Evolutionary conservation across 176 grass and related monocot species (phyloP), one percentile per base, ranked within the genome.

Genomic region (Puccinellia tenuiflora): DNA sequence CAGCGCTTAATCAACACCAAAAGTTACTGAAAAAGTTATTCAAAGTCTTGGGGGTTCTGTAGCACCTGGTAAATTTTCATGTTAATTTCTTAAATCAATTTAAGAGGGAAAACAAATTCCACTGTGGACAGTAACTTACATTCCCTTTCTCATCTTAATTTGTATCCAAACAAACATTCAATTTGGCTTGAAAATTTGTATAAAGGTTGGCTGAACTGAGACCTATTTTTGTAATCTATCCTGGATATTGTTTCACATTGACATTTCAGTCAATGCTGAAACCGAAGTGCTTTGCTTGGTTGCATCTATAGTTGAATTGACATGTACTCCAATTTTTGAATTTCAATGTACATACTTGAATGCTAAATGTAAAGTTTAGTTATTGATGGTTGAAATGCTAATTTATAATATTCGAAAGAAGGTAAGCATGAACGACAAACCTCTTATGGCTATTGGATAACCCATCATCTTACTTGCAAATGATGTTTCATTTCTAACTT

Each of bases 401-500:
- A 28, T 54, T 40, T 38, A 9, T 55, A 71, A 29, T 42, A 26
- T 77, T n/a, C 12, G 4, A 52, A 52, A 34, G 1, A 75, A 53
- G 14, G 42, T 18, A 26, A 75, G 29, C 46, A 54, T 51, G 34
- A 35, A 68, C 20, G 3, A 8, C 73, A n/a, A 70, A 57, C 34
- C 9, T 45, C 31, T 3, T n/a, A 75, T 73, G 45, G 26, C 1
- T 60, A 70, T 50, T 30, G 12, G 68, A 9, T 1, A 14, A 34
- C 5, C 28, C 5, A 7, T 24, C 31, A 4, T 61, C n/a, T 65
- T 57, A 33, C n/a, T 68, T 48, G 21, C 9, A 43, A 79, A 61
- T 24, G 2, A 42, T 56, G 25, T 47, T 39, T 67, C 42, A 64
- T 45, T 80, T 67, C 51, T 84, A 77, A 71, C 34, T 80, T 82